Percentiles rank a stretch among this genome's conserved stretches.
Conservation (phyloP, 202 grass and related monocot species). For the Panicum hallii region DNA sequence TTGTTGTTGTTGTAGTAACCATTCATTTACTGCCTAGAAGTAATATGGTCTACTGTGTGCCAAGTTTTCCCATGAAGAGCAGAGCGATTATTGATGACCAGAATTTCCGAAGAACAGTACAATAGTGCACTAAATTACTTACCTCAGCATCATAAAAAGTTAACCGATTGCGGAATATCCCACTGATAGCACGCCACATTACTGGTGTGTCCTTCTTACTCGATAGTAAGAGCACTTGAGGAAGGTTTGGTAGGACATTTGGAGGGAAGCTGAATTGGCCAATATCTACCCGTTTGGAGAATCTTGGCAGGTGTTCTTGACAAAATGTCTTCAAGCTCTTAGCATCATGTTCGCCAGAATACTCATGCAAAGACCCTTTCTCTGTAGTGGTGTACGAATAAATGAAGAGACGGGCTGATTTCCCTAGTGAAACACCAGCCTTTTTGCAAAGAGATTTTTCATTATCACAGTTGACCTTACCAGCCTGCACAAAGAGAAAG, state of each 20-base stretch:
- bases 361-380: constrained; percentile 86
- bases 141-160: constrained; percentile 90
- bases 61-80: constrained; percentile 7
- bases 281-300: constrained; percentile 80
- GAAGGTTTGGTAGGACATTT: constrained; percentile 58
- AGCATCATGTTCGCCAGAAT: constrained; percentile 70
- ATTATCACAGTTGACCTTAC: constrained; percentile 77
- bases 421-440: constrained; percentile 56
- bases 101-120: not conserved
- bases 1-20: too few species aligned
- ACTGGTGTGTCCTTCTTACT: constrained; percentile 87
- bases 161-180: constrained; percentile 69
- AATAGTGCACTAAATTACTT: constrained; percentile 15
- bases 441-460: constrained; percentile 81
- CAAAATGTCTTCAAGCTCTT: constrained; percentile 89
- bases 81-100: not conserved
- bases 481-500: constrained; percentile 66
- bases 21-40: not conserved
- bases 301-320: constrained; percentile 89
- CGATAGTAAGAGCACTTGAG: constrained; percentile 81
- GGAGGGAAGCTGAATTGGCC: constrained; percentile 64
- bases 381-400: constrained; percentile 75
- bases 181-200: constrained; percentile 91
- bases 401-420: constrained; percentile 75
- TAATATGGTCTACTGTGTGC: not conserved